Evolutionary conservation across 345 rosid genomes (phyloP).

Genomic region (Alliaria petiolata): DNA sequence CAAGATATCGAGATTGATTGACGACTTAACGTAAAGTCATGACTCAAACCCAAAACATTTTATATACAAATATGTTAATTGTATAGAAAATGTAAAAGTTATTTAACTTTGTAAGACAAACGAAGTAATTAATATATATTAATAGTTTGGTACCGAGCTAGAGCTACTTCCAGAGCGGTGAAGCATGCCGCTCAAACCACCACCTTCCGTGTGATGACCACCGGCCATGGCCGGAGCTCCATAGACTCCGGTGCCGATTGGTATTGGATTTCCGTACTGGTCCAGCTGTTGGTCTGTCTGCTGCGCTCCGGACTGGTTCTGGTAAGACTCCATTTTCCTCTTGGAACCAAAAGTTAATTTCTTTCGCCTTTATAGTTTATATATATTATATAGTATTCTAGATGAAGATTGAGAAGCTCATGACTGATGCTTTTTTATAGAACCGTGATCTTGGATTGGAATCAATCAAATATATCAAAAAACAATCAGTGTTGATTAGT

Average conservation of each 20-base stretch:
- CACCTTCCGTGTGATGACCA: conserved; percentile 17
- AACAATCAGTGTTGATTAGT: background rate
- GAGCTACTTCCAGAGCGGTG: conserved; percentile 33
- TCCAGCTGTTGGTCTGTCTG: conserved; percentile 19
- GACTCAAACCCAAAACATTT: no score
- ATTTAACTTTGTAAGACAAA: no score
- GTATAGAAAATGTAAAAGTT: no score
- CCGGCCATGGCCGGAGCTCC: conserved; percentile 8
- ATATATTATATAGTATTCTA: background rate
- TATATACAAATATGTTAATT: no score
- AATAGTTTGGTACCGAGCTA: conserved; percentile 27
- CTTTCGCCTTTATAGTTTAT: no score
- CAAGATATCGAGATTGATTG: no score
- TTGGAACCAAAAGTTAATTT: background rate
- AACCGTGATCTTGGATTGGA: background rate
- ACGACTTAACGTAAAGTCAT: no score
- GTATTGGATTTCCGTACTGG: conserved; percentile 27
- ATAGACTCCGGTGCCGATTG: conserved; percentile 19
- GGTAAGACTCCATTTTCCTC: conserved; percentile 27
- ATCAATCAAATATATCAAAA: background rate
- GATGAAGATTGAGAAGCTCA: background rate
- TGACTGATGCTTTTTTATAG: background rate
- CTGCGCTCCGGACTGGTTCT: conserved; percentile 31
- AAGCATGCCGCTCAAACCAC: conserved; percentile 27
- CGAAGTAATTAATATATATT: no score